Conservation (phyloP, 2,329 filamentous ascomycete genomes). For the Nothophaeocryptopus gaeumannii region DNA sequence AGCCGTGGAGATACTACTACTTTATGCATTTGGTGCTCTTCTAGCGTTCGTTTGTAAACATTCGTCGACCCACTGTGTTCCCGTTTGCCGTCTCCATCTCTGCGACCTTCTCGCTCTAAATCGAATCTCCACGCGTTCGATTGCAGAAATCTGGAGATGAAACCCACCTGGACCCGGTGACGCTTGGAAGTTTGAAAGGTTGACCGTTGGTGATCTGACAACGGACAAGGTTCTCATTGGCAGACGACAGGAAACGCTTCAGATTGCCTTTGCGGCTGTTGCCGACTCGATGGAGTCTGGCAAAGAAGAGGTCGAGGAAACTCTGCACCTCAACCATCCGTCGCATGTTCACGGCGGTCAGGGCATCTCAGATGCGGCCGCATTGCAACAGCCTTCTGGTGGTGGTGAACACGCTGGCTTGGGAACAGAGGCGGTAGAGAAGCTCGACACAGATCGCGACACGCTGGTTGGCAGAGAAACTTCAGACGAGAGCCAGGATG, state of each 20-base stretch:
- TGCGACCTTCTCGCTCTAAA: neutral
- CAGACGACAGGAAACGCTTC: too few species aligned
- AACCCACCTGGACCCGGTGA: neutral
- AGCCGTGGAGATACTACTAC: too few species aligned
- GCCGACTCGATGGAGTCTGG: conserved; percentile 6
- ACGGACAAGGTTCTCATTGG: too few species aligned
- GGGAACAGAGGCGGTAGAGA: conserved; percentile 11
- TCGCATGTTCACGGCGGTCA: conserved; percentile 25
- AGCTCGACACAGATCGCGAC: conserved; percentile 10
- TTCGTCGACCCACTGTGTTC: neutral
- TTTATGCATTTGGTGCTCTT: too few species aligned
- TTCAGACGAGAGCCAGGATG: conserved; percentile 7
- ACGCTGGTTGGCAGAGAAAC: conserved; percentile 4
- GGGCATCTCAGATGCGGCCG: conserved; percentile 2
- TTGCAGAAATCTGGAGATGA: neutral
- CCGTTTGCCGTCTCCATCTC: neutral
- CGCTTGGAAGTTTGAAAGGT: too few species aligned
- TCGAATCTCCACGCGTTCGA: too few species aligned
- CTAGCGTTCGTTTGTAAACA: neutral
- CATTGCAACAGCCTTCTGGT: too few species aligned
- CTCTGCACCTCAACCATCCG: conserved; percentile 28
- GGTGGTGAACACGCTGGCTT: conserved; percentile 4
- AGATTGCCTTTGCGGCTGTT: conserved; percentile 4
- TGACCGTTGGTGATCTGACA: too few species aligned
- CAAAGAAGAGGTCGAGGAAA: conserved; percentile 24